These are phyloP conservation scores for Lentinula lateritia DNA, from an alignment of 768 basidiomycete genomes.

Conservation along the genomic window DNA sequence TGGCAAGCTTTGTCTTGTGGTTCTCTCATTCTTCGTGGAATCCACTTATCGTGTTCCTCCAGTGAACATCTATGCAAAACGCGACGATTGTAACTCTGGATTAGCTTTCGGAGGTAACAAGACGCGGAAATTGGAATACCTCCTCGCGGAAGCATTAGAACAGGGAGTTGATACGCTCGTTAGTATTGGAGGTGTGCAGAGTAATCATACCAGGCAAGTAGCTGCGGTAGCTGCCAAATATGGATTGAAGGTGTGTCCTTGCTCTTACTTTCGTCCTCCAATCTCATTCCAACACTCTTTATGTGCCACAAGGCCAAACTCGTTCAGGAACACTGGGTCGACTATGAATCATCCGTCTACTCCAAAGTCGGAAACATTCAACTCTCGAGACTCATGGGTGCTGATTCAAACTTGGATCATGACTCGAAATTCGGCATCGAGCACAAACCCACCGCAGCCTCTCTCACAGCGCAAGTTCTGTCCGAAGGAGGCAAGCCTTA, in stretches of 20 bases:
- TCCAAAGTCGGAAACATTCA: slow-evolving; percentile 17
- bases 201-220: slow-evolving; percentile 21
- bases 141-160: slow-evolving; percentile 16
- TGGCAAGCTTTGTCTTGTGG: too few relatives aligned
- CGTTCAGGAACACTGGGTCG: slow-evolving; percentile 20
- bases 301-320: slow-evolving; percentile 12
- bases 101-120: slow-evolving; percentile 21
- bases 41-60: neutral
- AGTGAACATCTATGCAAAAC: slow-evolving; percentile 18
- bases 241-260: slow-evolving; percentile 14
- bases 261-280: neutral
- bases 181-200: slow-evolving; percentile 19
- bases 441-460: slow-evolving; percentile 15
- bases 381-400: slow-evolving; percentile 19
- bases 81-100: slow-evolving; percentile 20
- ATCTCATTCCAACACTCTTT: neutral
- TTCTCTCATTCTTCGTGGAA: neutral
- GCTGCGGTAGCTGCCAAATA: slow-evolving; percentile 19
- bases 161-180: slow-evolving; percentile 17
- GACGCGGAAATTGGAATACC: slow-evolving; percentile 19
- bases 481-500: slow-evolving; percentile 16
- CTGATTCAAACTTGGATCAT: slow-evolving; percentile 13
- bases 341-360: slow-evolving; percentile 15
- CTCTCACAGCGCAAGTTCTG: slow-evolving; percentile 12
- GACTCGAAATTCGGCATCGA: slow-evolving; percentile 17